These are phyloP conservation scores for Myxozyma lipomycoides DNA, from an alignment of 805 yeast genomes.

Conservation along the genomic window DNA sequence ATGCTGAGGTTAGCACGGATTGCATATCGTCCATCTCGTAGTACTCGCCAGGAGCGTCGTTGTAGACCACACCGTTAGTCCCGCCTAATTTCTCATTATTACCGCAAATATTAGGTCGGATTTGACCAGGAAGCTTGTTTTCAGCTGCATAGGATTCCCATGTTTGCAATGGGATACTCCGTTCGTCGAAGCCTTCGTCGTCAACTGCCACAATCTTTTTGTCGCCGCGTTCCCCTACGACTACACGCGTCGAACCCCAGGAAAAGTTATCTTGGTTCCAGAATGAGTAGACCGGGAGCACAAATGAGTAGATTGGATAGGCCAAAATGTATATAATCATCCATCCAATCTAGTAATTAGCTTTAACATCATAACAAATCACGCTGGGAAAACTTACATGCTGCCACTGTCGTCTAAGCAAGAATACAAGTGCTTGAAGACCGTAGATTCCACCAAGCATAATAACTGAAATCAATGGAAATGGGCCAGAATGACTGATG, in stretches of 20 bases:
- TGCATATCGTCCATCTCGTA: conserved; percentile 38
- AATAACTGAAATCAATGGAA: conserved; percentile 51
- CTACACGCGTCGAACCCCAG: conserved; percentile 63
- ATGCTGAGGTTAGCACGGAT: conserved; percentile 9
- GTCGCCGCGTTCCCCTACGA: conserved; percentile 52
- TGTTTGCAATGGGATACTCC: conserved; percentile 38
- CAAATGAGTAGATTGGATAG: conserved; percentile 59
- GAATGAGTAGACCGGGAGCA: conserved; percentile 55
- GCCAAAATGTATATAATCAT: conserved; percentile 56
- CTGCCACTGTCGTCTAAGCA: conserved; percentile 44
- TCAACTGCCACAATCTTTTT: conserved; percentile 41
- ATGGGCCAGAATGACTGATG: conserved; percentile 49
- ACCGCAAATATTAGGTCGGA: conserved; percentile 16
- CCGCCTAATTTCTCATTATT: conserved; percentile 13
- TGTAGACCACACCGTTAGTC: conserved; percentile 4
- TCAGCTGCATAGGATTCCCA: conserved; percentile 40
- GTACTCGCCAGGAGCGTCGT: conserved; percentile 32
- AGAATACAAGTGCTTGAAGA: conserved; percentile 55
- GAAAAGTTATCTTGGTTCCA: conserved; percentile 65
- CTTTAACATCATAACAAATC: conserved; percentile 36
- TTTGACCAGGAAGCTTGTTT: conserved; percentile 38
- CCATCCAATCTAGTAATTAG: conserved; percentile 45
- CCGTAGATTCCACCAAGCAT: conserved; percentile 57
- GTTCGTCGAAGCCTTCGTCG: conserved; percentile 39
- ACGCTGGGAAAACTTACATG: conserved; percentile 29